Conservation (phyloP, 1,284 basidiomycete genomes). For the Meira miltonrushii region DNA sequence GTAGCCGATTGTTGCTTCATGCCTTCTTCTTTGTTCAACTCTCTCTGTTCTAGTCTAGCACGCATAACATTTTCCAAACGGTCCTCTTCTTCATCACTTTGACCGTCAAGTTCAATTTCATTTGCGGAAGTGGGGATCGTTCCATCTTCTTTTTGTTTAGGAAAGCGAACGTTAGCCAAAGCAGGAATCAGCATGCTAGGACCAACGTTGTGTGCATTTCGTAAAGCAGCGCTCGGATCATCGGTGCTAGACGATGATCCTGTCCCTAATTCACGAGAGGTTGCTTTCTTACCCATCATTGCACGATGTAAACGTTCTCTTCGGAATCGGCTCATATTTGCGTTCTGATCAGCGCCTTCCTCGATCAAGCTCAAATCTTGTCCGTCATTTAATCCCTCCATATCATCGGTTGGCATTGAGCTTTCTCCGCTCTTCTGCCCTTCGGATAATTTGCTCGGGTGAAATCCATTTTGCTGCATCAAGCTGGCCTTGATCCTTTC, state of each 20-base stretch:
- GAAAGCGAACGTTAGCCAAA: conserved; percentile 24
- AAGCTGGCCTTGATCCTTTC: conserved; percentile 33
- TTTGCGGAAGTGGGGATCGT: not conserved
- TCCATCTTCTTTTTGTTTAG: conserved; percentile 1
- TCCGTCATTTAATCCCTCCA: conserved; percentile 24
- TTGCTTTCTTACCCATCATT: not conserved
- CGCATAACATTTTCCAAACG: conserved; percentile 12
- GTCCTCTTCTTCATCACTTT: conserved; percentile 10
- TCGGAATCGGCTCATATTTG: conserved; percentile 7
- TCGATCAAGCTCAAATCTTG: conserved; percentile 12
- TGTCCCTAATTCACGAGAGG: conserved; percentile 4
- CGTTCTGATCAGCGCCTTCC: not conserved
- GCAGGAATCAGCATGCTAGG: conserved; percentile 38
- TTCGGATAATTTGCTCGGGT: not conserved
- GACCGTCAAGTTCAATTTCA: conserved; percentile 10
- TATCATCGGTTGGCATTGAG: conserved; percentile 1
- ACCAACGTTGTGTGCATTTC: conserved; percentile 6
- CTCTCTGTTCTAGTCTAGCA: conserved; percentile 7
- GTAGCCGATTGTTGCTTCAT: not conserved
- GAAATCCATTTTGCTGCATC: not conserved
- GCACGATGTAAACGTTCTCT: not conserved
- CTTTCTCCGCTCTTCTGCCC: not conserved
- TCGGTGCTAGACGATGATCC: not conserved
- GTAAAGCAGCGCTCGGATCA: conserved; percentile 11
- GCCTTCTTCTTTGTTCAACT: not conserved